Evolutionary conservation across 2,329 filamentous ascomycete species (phyloP), one percentile per base, ranked within the genome.

Genomic region (Colletotrichum higginsianum): DNA sequence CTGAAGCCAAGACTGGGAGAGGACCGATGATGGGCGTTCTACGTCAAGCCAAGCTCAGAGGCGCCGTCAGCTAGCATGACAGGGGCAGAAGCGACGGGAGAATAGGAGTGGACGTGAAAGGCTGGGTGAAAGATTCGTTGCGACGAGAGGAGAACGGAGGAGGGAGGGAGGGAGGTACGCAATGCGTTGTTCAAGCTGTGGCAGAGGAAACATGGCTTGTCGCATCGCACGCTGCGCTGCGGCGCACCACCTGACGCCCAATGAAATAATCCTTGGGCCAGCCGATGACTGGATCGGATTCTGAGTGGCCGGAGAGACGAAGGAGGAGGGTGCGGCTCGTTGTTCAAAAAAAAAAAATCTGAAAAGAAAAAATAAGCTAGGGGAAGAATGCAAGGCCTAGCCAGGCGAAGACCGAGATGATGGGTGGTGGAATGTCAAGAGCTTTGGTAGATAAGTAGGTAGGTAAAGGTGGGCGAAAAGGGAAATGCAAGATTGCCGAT

Each of bases 151-250:
- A 64, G 40, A 56, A 38, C 8, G 35, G 35, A 38, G 35, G 35
- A 35, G 2, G 52, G n/a, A 42, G 30, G 42, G 21, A 38, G 44
- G 49, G 21, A 38, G 44, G 52, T 57, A 60, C 46, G 52, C 53
- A 63, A 53, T 58, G 65, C 69, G 64, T 72, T 72, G 69, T 68
- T 60, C 65, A 55, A 61, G 49, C 56, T 60, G 50, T 58, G 58
- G 58, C 26, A 46, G 58, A 68, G 69, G 60, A 68, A 69, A 72
- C 69, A 68, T 72, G 58, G 60, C 69, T 69, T 64, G 65, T 64
- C 65, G 69, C 69, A 69, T 72, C 65, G 68, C 50, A 58, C 38
- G 35, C 58, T 61, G 35, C 35, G 67, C 56, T 56, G 50, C 67
- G 40, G 46, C 58, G 44, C 44, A 69, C 64, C 35, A 65, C 57